Base-by-base conservation (phyloP, 2,329 filamentous ascomycete species). In the Diaporthe destruens region DNA sequence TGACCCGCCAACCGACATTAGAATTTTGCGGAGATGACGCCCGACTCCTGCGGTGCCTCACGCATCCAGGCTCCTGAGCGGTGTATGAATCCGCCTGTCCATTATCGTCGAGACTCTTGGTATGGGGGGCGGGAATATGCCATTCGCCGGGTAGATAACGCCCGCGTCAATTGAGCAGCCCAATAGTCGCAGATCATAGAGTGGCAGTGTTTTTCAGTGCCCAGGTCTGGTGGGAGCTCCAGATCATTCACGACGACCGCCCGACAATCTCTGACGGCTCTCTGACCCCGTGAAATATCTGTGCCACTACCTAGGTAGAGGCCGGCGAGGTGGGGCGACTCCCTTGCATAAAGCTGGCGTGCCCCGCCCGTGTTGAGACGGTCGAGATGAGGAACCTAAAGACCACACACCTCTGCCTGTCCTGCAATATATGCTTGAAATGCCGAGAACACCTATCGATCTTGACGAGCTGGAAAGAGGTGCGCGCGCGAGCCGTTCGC, bases 1-100 rank as follows among this genome's bases (percentile, higher is more conserved):
- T 53, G 49, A 53, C 49, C 49, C 7, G 53, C 53, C 53, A 55
- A 55, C 25, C 53, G 14, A 20, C 53, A 55, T 55, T 55, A 55
- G 53, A 32, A 14, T 55, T 32, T 55, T 32, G 25, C 25, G 18
- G 14, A 6, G 53, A 55, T 9, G 53, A 32, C 53, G 53, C 53
- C 53, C 53, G 53, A 55, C 53, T 55, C 14, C 25, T 20, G 8
- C 20, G 25, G 11, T 2, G 20, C 1, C 32, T 20, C 53, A 32
- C 53, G 32, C 25, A 55, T 55, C 14, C 53, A 55, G 53, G 25
- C 25, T 32, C 20, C 25, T 1, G 32, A 20, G 53, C 20, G 53
- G 53, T 55, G 53, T 55, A 0, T 3, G 20, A 16, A 34, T 29
- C 25, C 3, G 53, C 14, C 20, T 7, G 25, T 32, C 9, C 2